phyloP scores from a whole-genome alignment of 305 asterid species.

The Solanum hybrid region DNA sequence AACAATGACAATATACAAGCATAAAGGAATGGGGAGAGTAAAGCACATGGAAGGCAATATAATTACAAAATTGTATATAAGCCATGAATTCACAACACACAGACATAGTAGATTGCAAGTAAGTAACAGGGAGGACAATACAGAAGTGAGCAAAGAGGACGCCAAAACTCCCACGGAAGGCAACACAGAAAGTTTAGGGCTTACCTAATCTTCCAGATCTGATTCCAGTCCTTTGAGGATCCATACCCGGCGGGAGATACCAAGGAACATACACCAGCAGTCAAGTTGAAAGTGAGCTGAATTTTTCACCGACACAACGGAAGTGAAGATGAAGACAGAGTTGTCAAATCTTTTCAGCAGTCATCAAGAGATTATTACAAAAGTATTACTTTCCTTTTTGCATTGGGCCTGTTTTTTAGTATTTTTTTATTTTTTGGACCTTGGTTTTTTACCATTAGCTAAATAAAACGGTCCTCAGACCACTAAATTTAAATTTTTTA shows the following conservation, averaged over 20 bases:
- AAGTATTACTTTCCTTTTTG: neutral
- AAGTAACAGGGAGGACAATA: neutral
- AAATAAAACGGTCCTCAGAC: too few species aligned
- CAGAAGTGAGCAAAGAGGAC: neutral
- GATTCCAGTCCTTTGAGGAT: neutral
- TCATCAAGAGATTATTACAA: neutral
- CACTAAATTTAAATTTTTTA: too few species aligned
- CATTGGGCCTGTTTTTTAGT: neutral
- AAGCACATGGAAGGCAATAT: neutral
- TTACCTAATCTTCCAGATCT: neutral
- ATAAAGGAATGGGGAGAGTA: neutral
- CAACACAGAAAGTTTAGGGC: neutral
- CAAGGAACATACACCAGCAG: neutral
- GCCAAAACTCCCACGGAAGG: neutral
- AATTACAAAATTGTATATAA: too few species aligned
- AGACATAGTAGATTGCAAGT: neutral
- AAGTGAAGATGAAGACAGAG: neutral
- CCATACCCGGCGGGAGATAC: neutral
- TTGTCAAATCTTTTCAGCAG: neutral
- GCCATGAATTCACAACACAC: neutral
- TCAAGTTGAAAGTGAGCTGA: neutral
- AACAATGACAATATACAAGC: neutral
- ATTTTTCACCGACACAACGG: neutral
- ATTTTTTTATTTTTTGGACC: too few species aligned
- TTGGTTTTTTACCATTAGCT: too few species aligned